These are phyloP conservation scores for Priceomyces carsonii DNA, from an alignment of 805 yeast species.

Conservation along the genomic window DNA sequence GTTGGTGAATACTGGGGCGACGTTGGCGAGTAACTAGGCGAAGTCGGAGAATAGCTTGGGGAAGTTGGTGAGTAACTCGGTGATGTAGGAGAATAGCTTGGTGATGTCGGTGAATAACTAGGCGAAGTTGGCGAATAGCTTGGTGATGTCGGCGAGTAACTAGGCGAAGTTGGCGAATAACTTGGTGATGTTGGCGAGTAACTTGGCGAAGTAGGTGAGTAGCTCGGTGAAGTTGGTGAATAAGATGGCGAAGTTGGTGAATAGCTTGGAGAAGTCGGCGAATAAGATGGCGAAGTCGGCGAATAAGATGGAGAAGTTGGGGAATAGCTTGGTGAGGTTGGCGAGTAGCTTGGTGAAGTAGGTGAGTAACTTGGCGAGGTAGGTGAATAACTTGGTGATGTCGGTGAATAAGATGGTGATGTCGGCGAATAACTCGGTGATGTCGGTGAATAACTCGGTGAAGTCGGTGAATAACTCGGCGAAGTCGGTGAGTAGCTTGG, in stretches of 20 bases:
- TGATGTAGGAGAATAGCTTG: slow-evolving; percentile 73
- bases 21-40: slow-evolving; percentile 59
- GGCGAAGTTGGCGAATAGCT: slow-evolving; percentile 74
- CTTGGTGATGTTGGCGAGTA: slow-evolving; percentile 69
- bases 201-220: slow-evolving; percentile 75
- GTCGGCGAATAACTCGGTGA: slow-evolving; percentile 74
- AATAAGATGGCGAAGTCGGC: slow-evolving; percentile 68
- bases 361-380: slow-evolving; percentile 77
- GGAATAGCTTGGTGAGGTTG: slow-evolving; percentile 67
- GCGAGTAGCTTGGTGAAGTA: slow-evolving; percentile 75
- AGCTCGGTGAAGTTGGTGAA: slow-evolving; percentile 77
- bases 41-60: slow-evolving; percentile 50
- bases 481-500: slow-evolving; percentile 77
- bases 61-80: slow-evolving; percentile 62
- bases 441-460: slow-evolving; percentile 67
- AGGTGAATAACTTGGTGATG: slow-evolving; percentile 59
- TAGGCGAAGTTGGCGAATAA: slow-evolving; percentile 73
- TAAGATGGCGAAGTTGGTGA: slow-evolving; percentile 73
- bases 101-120: slow-evolving; percentile 72
- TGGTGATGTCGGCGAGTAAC: slow-evolving; percentile 78
- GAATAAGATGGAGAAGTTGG: slow-evolving; percentile 62
- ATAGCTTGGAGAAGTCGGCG: slow-evolving; percentile 81
- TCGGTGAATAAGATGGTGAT: slow-evolving; percentile 59
- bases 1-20: slow-evolving; percentile 59
- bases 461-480: slow-evolving; percentile 67